Evolutionary conservation across 2,329 filamentous ascomycete species (phyloP), one percentile per base, ranked within the genome.

Genomic region (Microsporum ferrugineum): DNA sequence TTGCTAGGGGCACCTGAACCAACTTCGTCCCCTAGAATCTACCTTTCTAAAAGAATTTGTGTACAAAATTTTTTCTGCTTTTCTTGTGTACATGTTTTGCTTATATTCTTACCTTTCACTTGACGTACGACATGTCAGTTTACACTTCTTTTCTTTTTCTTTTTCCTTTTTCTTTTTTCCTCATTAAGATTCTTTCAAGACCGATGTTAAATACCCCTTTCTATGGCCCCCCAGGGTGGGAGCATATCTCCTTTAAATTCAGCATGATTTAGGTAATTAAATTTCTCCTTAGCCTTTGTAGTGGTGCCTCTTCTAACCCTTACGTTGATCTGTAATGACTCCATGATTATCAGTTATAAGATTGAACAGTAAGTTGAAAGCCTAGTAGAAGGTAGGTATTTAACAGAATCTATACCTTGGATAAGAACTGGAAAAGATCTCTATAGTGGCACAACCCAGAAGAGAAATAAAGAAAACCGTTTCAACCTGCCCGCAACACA

Each of bases 51-150:
- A 33, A 29, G 12, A 47, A 23, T 8, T 31, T 53, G 3, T 53
- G 47, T 53, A 53, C 49, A 53, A 33, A 49, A 57, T 43, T 36
- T 34, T 43, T 45, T 62, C 45, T 49, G 55, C 34, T 60, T 38
- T 36, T 23, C 33, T 17, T 34, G 27, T 23, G 33, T 17, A 38
- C 39, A 47, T 53, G 34, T 12, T 60, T 60, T 58, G 56, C 31
- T 58, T 61, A 38, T 38, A 31, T 57, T 56, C 38, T 60, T 62
- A 53, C 47, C 58, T 56, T 57, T 57, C 10, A 17, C 27, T 53
- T 36, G 39, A 36, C 23, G 33, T 60, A 39, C 14, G 6, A 14
- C 41, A 12, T 29, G 36, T 58, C 36, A 10, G 27, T 60, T 60
- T 31, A 1, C 29, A n/a, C 33, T 33, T 33, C 5, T 5, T 10